Base-by-base conservation (phyloP, 345 rosid species). In the Streptanthus diversifolius region DNA sequence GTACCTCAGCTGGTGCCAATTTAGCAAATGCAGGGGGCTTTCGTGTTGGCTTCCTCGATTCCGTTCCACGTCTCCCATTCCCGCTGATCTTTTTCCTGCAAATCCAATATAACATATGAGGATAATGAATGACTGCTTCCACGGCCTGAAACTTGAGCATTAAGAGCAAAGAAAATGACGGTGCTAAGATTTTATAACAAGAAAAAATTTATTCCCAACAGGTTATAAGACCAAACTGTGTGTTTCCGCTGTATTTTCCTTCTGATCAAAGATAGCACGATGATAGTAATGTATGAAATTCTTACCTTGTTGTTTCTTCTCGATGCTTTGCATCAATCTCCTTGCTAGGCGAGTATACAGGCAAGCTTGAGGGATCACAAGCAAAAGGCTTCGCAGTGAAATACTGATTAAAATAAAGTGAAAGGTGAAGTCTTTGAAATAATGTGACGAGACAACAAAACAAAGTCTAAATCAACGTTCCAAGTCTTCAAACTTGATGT, bases 291-390 rank as follows among this genome's bases (percentile, higher is more conserved):
- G 12, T 52, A 72, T n/a, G 3, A 52, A 57, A 39, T 17, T 75
- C 79, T 75, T 40, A 93, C 98, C 97, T 85, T 76, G 68, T 83
- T 61, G 85, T 79, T 25, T 88, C 95, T 77, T 91, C 95, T 19
- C 88, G 89, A 75, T 83, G 74, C 80, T 91, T 93, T 33, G 96
- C 99, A 63, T 93, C 99, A 29, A 93, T 88, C 85, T 89, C 99
- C 78, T 93, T 93, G 86, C 87, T 88, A 33, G 99, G 99, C 19
- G 96, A 90, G 78, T 89, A 91, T 59, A 80, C 75, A 19, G 99
- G 99, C 82, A 93, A 79, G 81, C 87, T 88, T 76, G 97, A 89
- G 15, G 97, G 93, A 57, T 93, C 97, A 82, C 96, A 91, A 45
- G 99, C 90, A 64, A 88, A 80, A 79, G 99, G 99, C 78, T 81